Percentiles rank a stretch among this genome's conserved stretches.
These are phyloP conservation scores for Metschnikowia anglica DNA, from an alignment of 805 yeast species.

Conservation along the genomic window DNA sequence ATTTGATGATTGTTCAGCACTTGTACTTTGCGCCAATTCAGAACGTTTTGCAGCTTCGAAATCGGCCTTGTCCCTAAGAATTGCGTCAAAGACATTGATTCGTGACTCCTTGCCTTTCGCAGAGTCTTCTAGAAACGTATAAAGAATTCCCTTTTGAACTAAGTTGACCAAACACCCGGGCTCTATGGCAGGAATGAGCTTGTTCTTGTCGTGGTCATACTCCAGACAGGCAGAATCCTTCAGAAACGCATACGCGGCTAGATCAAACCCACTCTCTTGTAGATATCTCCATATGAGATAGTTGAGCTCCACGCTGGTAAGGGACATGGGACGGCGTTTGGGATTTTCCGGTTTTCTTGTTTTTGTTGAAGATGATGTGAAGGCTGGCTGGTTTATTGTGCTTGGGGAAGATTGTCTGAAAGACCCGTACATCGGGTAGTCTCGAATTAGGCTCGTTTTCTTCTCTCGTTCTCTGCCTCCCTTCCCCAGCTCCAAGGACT, in stretches of 20 bases:
- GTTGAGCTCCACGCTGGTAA: conserved; percentile 81
- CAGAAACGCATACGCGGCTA: conserved; percentile 77
- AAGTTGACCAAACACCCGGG: conserved; percentile 78
- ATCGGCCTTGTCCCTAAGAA: conserved; percentile 43
- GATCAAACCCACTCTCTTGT: conserved; percentile 78
- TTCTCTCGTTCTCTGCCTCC: too few relatives aligned
- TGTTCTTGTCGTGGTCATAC: conserved; percentile 44
- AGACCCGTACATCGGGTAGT: conserved; percentile 4
- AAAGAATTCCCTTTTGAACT: conserved; percentile 83
- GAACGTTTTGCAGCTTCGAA: conserved; percentile 27
- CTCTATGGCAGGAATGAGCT: conserved; percentile 52
- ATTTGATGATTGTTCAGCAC: not conserved
- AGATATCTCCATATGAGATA: conserved; percentile 90
- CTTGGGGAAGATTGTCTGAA: not conserved
- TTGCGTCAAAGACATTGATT: conserved; percentile 48
- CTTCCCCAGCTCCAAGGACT: too few relatives aligned
- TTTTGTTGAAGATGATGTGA: not conserved
- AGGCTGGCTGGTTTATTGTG: not conserved
- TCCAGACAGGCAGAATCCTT: conserved; percentile 65
- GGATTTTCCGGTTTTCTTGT: not conserved
- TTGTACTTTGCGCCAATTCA: conserved; percentile 22
- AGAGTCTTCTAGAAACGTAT: conserved; percentile 65
- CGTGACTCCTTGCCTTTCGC: conserved; percentile 29
- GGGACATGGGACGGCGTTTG: conserved; percentile 55
- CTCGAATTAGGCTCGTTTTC: too few relatives aligned